Base-by-base conservation (phyloP, 345 rosid species). In the Arabidopsis suecica region DNA sequence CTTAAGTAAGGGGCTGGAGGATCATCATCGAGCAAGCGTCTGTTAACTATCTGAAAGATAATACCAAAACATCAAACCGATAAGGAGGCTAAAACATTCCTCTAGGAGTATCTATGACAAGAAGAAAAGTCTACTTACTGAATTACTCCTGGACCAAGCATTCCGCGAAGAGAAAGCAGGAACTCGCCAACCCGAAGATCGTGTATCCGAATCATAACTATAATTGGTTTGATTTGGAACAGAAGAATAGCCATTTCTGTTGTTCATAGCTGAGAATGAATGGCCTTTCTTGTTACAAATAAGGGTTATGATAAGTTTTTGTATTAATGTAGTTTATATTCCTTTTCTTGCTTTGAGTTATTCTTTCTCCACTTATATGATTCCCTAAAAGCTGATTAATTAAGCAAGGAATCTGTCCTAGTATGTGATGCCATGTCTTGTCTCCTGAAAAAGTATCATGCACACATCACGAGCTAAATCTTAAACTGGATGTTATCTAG, bases 371-470 rank as follows among this genome's bases (percentile, higher is more conserved):
- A 77, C 81, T 77, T 20, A 49, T 7, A 22, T 51, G 80, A 78
- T 72, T 59, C 73, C 51, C 25, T 56, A 5, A 22, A 41, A 51
- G 59, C 69, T 59, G 77, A 50, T 50, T 8, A 3, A 23, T 36
- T 44, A 78, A 78, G 77, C 73, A 78, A 78, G 14, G 81, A 78
- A 78, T 78, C 41, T 78, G 30, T 66, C 45, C 64, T 78, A 11
- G 54, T 37, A 14, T 56, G 66, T n/a, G 28, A 69, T 61, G 59
- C 48, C 58, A 55, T 76, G n/a, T 53, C 53, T 62, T 40, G 5
- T 72, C 54, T 53, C 50, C 34, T 59, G 48, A 60, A 61, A 37
- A 75, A 61, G 74, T 51, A 68, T 41, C 47, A 50, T 51, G 61
- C 55, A 23, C 25, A 23, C 25, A 23, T 23, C 25, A 23, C 25